Conservation (phyloP, 352 stramenopile genomes). For the Pythium chondricola region DNA sequence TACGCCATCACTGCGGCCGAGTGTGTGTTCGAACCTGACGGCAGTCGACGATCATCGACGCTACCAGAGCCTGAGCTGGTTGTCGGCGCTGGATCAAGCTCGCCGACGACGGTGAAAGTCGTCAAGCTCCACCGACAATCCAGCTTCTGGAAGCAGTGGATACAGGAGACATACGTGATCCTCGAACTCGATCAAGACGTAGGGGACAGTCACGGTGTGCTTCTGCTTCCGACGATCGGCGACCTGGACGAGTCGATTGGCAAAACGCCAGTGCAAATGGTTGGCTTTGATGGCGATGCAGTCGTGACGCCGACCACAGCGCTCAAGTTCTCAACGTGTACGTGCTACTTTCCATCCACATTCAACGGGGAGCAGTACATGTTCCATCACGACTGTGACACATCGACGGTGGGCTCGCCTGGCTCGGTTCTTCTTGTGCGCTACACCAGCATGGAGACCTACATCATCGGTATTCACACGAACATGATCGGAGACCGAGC, state of each 20-base stretch:
- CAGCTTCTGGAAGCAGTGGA: constrained; percentile 61
- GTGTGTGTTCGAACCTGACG: constrained; percentile 36
- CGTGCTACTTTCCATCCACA: constrained; percentile 33
- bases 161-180: constrained; percentile 53
- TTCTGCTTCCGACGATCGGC: constrained; percentile 28
- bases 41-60: constrained; percentile 20
- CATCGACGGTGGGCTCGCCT: constrained; percentile 30
- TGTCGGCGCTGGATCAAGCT: background rate
- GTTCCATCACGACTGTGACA: constrained; percentile 59
- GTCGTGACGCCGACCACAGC: constrained; percentile 2
- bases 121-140: constrained; percentile 52
- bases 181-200: constrained; percentile 45
- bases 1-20: constrained; percentile 51
- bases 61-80: constrained; percentile 24
- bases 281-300: constrained; percentile 28
- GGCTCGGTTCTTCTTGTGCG: constrained; percentile 56
- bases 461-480: constrained; percentile 56
- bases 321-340: constrained; percentile 41
- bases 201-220: constrained; percentile 22
- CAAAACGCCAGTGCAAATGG: constrained; percentile 47
- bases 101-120: constrained; percentile 15
- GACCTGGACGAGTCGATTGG: constrained; percentile 22
- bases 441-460: constrained; percentile 45
- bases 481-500: constrained; percentile 31
- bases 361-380: constrained; percentile 40